Evolutionary conservation across 306 rosid genomes (phyloP).

Genomic region (Casuarina glauca): DNA sequence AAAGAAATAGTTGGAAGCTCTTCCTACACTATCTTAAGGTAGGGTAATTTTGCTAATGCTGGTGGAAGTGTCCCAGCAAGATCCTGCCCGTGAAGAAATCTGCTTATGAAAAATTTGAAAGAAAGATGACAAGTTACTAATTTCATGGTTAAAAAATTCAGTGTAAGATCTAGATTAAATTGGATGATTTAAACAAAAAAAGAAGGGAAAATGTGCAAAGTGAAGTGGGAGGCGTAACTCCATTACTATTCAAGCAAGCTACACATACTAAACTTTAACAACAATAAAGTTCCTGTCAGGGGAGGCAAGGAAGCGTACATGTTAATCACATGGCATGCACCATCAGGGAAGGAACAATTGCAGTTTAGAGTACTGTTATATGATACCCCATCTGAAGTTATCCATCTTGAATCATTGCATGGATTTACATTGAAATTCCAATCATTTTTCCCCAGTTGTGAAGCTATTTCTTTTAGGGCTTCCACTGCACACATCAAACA

Average conservation of each 20-base stretch:
- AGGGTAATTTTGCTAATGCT: constrained; percentile 25
- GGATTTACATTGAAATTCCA: constrained; percentile 32
- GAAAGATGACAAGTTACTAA: not conserved
- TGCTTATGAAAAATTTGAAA: not conserved
- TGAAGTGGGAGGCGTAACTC: not conserved
- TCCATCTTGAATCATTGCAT: constrained; percentile 25
- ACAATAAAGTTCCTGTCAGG: not conserved
- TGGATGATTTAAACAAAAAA: too few relatives aligned
- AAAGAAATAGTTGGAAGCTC: not conserved
- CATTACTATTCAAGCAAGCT: too few relatives aligned
- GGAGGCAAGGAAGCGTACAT: not conserved
- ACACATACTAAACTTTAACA: too few relatives aligned
- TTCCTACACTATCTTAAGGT: constrained; percentile 32
- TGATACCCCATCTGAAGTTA: not conserved
- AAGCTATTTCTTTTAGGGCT: constrained; percentile 23
- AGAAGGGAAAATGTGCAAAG: not conserved
- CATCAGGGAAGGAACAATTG: constrained; percentile 16
- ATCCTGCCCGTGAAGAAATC: constrained; percentile 22
- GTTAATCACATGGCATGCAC: constrained; percentile 23
- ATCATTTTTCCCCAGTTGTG: constrained; percentile 25
- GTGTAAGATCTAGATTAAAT: too few relatives aligned
- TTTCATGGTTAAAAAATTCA: not conserved
- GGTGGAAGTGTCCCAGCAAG: constrained; percentile 35
- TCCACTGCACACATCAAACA: constrained; percentile 19
- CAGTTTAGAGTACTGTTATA: constrained; percentile 29